These are phyloP conservation scores for Silene coronaria DNA, from an alignment of 179 eudicot species.

Conservation along the genomic window DNA sequence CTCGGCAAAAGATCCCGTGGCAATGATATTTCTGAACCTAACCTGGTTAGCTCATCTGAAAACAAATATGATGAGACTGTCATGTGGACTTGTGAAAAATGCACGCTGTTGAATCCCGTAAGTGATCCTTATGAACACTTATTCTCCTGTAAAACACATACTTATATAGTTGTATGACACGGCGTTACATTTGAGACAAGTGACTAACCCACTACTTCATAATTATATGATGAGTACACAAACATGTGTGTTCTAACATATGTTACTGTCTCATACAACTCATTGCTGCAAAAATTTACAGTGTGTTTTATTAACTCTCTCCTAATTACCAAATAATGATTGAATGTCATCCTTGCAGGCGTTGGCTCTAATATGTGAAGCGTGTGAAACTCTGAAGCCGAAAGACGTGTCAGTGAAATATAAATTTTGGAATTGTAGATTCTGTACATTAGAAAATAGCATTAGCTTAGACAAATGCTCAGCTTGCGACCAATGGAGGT, in stretches of 20 bases:
- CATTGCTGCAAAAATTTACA: not conserved
- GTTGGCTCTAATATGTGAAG: conserved; percentile 65
- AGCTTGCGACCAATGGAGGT: conserved; percentile 87
- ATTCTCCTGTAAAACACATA: not conserved
- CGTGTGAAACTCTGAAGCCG: conserved; percentile 58
- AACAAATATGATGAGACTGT: conserved; percentile 20
- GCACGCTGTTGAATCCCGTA: conserved; percentile 88
- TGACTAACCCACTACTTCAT: too few relatives aligned
- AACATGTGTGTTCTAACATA: too few relatives aligned
- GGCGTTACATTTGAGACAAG: not conserved
- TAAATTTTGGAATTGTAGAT: conserved; percentile 64
- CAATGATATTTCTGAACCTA: conserved; percentile 14
- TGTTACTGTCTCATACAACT: not conserved
- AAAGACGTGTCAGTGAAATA: conserved; percentile 43
- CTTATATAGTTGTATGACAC: not conserved
- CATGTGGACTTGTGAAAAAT: conserved; percentile 63
- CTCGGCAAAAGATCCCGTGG: conserved; percentile 23
- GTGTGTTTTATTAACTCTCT: not conserved
- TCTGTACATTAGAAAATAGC: conserved; percentile 76
- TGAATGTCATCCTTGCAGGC: conserved; percentile 42
- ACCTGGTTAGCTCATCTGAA: conserved; percentile 16
- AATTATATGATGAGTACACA: too few relatives aligned
- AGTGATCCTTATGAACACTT: conserved; percentile 23
- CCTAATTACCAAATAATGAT: not conserved
- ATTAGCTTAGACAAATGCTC: conserved; percentile 53